Conservation (phyloP, 352 stramenopile species). For the Globisporangium recalcitrans region DNA sequence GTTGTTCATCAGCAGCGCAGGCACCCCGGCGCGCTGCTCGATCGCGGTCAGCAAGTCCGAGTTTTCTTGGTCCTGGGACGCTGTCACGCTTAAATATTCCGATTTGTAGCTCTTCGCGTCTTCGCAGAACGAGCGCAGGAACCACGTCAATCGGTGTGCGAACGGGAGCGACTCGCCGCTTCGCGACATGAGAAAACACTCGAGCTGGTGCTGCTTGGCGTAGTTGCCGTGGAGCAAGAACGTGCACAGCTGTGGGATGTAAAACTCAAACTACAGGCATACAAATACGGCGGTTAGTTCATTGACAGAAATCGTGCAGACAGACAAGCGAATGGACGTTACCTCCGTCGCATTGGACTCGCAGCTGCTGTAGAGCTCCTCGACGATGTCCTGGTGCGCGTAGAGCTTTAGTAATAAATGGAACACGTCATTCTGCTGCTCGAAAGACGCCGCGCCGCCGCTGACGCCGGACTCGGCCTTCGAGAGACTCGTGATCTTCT, state of each 20-base stretch:
- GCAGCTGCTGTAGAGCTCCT: conserved; percentile 67
- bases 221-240: conserved; percentile 84
- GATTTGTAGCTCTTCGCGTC: conserved; percentile 57
- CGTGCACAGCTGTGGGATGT: conserved; percentile 87
- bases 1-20: conserved; percentile 69
- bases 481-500: conserved; percentile 32
- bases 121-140: conserved; percentile 82
- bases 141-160: conserved; percentile 82
- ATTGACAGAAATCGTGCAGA: background rate
- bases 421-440: conserved; percentile 46
- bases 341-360: conserved; percentile 48
- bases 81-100: conserved; percentile 70
- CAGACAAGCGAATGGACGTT: background rate
- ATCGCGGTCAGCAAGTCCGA: conserved; percentile 62
- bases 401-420: conserved; percentile 75
- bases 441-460: conserved; percentile 11
- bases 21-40: conserved; percentile 54
- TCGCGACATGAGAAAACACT: conserved; percentile 84
- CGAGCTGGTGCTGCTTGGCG: conserved; percentile 72
- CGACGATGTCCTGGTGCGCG: conserved; percentile 77
- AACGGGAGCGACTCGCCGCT: conserved; percentile 81
- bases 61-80: conserved; percentile 53
- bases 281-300: background rate
- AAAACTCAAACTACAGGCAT: conserved; percentile 71
- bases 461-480: conserved; percentile 14